A percentile compares a stretch with the other conserved stretches of the same genome.
phyloP scores from a whole-genome alignment of 768 basidiomycete species.

The Hydnomerulius pinastri region DNA sequence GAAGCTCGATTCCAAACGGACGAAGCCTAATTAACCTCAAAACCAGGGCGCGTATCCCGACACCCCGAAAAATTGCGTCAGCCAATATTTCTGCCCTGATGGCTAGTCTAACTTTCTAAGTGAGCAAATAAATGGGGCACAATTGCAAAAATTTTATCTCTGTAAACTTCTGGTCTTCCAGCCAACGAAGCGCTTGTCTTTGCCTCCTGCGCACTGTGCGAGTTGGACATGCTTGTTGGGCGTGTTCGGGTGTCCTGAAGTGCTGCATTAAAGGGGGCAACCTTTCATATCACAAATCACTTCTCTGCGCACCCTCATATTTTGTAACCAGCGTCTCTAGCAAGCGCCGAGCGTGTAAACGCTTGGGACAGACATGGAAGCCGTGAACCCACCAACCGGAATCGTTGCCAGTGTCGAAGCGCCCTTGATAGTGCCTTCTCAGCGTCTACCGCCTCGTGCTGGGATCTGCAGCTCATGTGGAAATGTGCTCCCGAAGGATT shows the following conservation, averaged over 20 bases:
- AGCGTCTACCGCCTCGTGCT: not conserved
- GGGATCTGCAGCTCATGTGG: conserved; percentile 1
- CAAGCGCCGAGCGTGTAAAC: not conserved
- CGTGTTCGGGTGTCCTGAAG: not conserved
- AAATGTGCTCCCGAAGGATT: not conserved
- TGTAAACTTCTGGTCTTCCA: not conserved
- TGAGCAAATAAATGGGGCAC: no score
- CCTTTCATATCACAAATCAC: not conserved
- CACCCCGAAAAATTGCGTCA: not conserved
- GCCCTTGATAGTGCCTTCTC: not conserved
- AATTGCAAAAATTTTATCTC: not conserved
- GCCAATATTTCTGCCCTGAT: not conserved
- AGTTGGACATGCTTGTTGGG: not conserved
- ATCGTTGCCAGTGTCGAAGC: not conserved
- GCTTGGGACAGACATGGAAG: not conserved
- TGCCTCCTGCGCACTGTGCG: not conserved
- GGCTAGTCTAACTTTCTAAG: not conserved
- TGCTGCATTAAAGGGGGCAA: not conserved
- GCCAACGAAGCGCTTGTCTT: no score
- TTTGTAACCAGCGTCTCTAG: not conserved
- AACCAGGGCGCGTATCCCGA: no score
- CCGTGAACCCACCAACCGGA: not conserved
- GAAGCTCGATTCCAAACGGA: no score
- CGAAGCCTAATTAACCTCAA: no score
- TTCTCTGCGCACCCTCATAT: not conserved